Base-by-base conservation (phyloP, 1,284 basidiomycete genomes). In the Trametes versicolor region DNA sequence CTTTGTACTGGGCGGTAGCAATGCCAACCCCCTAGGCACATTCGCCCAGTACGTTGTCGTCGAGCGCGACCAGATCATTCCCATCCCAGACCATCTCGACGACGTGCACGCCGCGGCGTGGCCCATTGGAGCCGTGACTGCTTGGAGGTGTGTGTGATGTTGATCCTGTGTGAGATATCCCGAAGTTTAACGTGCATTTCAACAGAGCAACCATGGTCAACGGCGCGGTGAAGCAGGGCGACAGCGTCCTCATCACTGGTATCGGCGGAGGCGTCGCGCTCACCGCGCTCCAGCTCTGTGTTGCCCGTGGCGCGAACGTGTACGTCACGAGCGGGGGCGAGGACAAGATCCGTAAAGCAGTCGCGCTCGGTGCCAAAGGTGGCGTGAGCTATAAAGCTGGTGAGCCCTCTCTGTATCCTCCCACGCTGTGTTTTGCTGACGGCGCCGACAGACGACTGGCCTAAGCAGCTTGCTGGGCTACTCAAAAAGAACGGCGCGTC, bases 191-290 rank as follows among this genome's bases (percentile, higher is more conserved):
- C 7, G 25, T 15, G 34, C 7, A 21, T 23, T 1, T 34, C 13
- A 8, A 8, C 70, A 94, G 93, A 73, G 91, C 93, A 1, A 81
- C 87, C 1, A 81, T 91, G 45, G 85, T 94, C 41, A 90, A 95
- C 70, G 94, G 85, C 0, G 75, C 81, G 5, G 85, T 95, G 6
- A 68, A 84, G 58, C 74, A 79, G 9, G 92, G 89, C 5, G 87
- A 95, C 51, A 92, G 89, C 62, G 82, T 96, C 37, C 85, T 96
- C 41, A 90, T 96, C 60, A 93, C 91, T 1, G 92, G 92, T 17
- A 86, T 91, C 45, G 91, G 90, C n/a, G 90, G 94, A 13, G 94
- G 95, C 8, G 95, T 96, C 32, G 94, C 94, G 0, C 80, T 96
- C 25, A 73, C 88, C 41, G 90, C 93, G 0, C 77, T 96, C 58